These are phyloP conservation scores for Emergomyces orientalis DNA, from an alignment of 2,329 filamentous ascomycete species.

Conservation along the genomic window DNA sequence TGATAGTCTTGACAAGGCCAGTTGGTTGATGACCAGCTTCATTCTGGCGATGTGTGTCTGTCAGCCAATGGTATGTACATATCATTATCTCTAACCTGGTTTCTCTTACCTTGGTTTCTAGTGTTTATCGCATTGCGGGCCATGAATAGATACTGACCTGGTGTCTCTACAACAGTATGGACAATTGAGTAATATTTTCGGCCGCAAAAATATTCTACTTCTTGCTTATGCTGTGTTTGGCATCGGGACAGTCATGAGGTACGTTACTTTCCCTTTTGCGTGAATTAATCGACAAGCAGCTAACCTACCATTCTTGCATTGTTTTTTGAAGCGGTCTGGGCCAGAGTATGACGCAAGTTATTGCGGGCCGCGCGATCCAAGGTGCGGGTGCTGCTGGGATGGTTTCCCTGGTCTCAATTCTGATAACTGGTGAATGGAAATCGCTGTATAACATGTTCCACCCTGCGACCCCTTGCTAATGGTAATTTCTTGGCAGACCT, in stretches of 20 bases:
- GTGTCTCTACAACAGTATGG: constrained; percentile 25
- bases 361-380: constrained; percentile 21
- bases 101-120: too few relatives aligned
- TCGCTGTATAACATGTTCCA: constrained; percentile 26
- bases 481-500: too few relatives aligned
- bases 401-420: constrained; percentile 37
- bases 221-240: constrained; percentile 33
- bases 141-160: not conserved
- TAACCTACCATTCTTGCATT: too few relatives aligned
- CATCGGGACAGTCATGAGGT: constrained; percentile 19
- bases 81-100: too few relatives aligned
- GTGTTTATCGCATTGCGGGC: too few relatives aligned
- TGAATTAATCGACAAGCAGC: too few relatives aligned
- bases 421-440: constrained; percentile 36
- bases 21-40: constrained; percentile 38
- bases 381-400: constrained; percentile 40
- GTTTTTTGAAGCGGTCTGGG: too few relatives aligned
- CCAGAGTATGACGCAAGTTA: too few relatives aligned
- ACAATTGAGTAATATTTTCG: constrained; percentile 39
- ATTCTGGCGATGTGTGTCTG: constrained; percentile 32
- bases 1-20: constrained; percentile 31
- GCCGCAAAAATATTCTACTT: constrained; percentile 32
- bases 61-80: constrained; percentile 25
- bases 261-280: too few relatives aligned
- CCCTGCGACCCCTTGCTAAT: too few relatives aligned